Conservation (phyloP, 2,329 filamentous ascomycete species). For the Coniochaeta prunicola region DNA sequence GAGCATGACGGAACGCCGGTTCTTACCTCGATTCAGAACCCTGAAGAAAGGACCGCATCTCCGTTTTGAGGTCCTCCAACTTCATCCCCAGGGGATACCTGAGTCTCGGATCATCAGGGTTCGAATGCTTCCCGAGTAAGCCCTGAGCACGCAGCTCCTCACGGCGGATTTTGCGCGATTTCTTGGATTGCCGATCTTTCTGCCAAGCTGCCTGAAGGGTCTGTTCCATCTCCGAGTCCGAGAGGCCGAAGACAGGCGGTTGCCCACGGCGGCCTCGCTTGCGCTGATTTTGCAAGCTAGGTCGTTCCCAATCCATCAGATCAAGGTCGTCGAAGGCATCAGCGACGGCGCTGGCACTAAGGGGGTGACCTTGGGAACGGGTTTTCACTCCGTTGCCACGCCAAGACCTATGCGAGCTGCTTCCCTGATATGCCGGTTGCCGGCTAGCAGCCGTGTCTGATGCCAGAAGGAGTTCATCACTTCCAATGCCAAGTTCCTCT, state of each 20-base stretch:
- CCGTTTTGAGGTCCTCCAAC: slow-evolving; percentile 61
- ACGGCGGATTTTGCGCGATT: slow-evolving; percentile 60
- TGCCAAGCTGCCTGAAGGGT: slow-evolving; percentile 53
- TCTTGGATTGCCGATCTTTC: slow-evolving; percentile 66
- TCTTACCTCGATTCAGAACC: slow-evolving; percentile 53
- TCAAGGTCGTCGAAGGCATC: slow-evolving; percentile 65
- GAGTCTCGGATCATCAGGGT: slow-evolving; percentile 51
- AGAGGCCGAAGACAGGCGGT: slow-evolving; percentile 44
- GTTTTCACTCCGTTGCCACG: slow-evolving; percentile 8
- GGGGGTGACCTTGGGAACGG: slow-evolving; percentile 13
- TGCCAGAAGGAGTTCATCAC: slow-evolving; percentile 47
- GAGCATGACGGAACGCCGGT: background rate
- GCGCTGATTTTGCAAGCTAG: slow-evolving; percentile 55
- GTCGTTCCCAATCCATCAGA: slow-evolving; percentile 74
- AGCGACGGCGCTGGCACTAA: slow-evolving; percentile 31
- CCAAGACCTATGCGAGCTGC: slow-evolving; percentile 12
- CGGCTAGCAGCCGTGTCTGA: background rate
- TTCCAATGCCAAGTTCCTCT: slow-evolving; percentile 54
- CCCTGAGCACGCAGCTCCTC: slow-evolving; percentile 61
- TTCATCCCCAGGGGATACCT: slow-evolving; percentile 71
- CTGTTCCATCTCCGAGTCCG: slow-evolving; percentile 60
- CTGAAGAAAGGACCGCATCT: slow-evolving; percentile 65
- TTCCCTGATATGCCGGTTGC: slow-evolving; percentile 30
- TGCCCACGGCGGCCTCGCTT: slow-evolving; percentile 49
- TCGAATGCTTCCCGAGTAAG: slow-evolving; percentile 51